Percentiles rank a stretch among this genome's conserved stretches.
Conservation (phyloP, 768 basidiomycete species). For the Mycena olivaceomarginata region DNA sequence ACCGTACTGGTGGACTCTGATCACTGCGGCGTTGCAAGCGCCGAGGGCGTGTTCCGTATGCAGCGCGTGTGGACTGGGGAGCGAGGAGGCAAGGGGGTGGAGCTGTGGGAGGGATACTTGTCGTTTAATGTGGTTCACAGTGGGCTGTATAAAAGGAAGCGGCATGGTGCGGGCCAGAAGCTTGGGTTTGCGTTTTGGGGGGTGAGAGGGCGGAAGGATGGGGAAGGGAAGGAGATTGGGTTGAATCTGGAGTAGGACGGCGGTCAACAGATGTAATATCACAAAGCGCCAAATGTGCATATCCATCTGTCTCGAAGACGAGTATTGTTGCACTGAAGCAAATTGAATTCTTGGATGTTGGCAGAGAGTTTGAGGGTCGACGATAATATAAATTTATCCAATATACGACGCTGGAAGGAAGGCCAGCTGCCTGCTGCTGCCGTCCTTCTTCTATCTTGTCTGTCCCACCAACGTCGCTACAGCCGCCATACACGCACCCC, state of each 20-base stretch:
- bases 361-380: no score
- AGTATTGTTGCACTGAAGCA: no score
- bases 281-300: no score
- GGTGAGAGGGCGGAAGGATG: slow-evolving; percentile 57
- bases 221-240: slow-evolving; percentile 57
- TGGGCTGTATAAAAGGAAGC: slow-evolving; percentile 56
- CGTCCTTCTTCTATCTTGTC: no score
- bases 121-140: slow-evolving; percentile 59
- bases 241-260: slow-evolving; percentile 19
- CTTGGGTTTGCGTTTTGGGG: slow-evolving; percentile 60
- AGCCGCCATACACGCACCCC: slow-evolving; percentile 46
- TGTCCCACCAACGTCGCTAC: not conserved
- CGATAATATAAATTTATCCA: no score
- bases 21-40: slow-evolving; percentile 55
- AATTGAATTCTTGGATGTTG: no score
- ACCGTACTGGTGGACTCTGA: slow-evolving; percentile 44
- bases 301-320: no score
- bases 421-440: no score
- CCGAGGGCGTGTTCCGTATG: slow-evolving; percentile 59
- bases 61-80: slow-evolving; percentile 55
- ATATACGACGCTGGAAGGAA: no score
- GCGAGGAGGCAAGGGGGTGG: slow-evolving; percentile 40
- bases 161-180: slow-evolving; percentile 55
- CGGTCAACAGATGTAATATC: no score
- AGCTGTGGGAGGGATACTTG: slow-evolving; percentile 62